phyloP scores from a whole-genome alignment of 345 rosid genomes.

The Sisymbrium altissimum region DNA sequence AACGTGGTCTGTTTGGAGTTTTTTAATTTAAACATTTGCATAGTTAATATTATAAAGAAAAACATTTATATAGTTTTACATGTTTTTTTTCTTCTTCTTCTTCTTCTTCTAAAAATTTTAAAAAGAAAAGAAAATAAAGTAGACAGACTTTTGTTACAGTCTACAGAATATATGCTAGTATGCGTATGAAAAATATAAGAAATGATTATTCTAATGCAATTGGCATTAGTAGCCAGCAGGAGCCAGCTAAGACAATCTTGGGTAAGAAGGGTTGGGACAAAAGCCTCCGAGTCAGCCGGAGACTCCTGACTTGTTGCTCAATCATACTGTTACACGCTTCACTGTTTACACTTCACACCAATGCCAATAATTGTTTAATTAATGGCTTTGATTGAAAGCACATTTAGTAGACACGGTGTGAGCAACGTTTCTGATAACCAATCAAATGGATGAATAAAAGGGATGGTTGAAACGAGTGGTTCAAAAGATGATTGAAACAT shows the following conservation, averaged over 20 bases:
- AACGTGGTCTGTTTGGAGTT: background rate
- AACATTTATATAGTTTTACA: background rate
- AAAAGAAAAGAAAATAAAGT: too few relatives aligned
- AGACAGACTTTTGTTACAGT: background rate
- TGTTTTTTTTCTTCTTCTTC: slow-evolving; percentile 5
- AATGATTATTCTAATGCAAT: slow-evolving; percentile 8
- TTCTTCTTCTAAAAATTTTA: too few relatives aligned
- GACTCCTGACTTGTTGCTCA: slow-evolving; percentile 35
- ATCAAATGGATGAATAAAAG: background rate
- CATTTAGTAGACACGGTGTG: background rate
- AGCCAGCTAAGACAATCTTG: slow-evolving; percentile 29
- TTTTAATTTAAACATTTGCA: background rate
- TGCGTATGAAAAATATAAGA: background rate
- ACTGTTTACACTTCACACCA: slow-evolving; percentile 25
- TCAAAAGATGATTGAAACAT: too few relatives aligned
- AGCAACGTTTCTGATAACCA: background rate
- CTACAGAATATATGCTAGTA: background rate
- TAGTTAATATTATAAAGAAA: background rate
- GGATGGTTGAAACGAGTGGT: too few relatives aligned
- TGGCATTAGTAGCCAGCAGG: slow-evolving; percentile 16
- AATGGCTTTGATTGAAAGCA: background rate
- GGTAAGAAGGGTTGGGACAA: slow-evolving; percentile 1
- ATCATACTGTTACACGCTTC: slow-evolving; percentile 34
- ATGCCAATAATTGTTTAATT: background rate
- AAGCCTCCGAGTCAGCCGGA: slow-evolving; percentile 33